phyloP scores from a whole-genome alignment of 768 basidiomycete genomes.

The Kwoniella sp. region DNA sequence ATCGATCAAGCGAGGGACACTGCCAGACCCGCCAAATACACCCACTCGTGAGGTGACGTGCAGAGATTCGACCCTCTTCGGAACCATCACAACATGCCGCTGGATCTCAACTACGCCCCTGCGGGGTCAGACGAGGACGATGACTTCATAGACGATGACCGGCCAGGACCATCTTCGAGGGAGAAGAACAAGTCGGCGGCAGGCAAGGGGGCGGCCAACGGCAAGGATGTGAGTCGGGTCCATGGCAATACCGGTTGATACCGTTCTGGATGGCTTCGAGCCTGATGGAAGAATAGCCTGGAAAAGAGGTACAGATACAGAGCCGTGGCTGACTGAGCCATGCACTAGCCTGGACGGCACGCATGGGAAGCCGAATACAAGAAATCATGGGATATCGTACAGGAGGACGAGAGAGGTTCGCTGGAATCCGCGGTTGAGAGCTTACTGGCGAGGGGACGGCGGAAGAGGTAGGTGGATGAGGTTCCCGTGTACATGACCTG shows the following conservation, averaged over 20 bases:
- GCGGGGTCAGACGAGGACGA: conserved; percentile 24
- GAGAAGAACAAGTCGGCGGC: conserved; percentile 7
- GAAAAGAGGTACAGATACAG: too few species aligned
- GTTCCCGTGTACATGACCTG: background rate
- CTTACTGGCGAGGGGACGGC: conserved; percentile 75
- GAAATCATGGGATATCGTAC: conserved; percentile 93
- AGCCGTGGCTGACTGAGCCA: too few species aligned
- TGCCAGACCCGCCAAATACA: too few species aligned
- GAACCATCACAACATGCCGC: too few species aligned
- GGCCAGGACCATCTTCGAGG: conserved; percentile 27
- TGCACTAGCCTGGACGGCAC: conserved; percentile 53
- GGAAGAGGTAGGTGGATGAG: conserved; percentile 62
- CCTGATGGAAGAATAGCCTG: too few species aligned
- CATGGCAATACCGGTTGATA: too few species aligned
- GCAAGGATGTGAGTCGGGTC: conserved; percentile 26
- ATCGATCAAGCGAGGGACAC: too few species aligned
- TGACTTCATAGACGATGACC: conserved; percentile 28
- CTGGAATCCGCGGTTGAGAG: conserved; percentile 85
- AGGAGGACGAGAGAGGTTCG: conserved; percentile 91
- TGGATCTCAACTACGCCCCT: conserved; percentile 21
- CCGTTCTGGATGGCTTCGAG: too few species aligned
- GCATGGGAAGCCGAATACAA: conserved; percentile 96
- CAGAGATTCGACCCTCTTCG: too few species aligned
- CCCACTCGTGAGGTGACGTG: too few species aligned
- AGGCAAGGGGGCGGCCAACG: conserved; percentile 14